Conservation (phyloP, 2,329 filamentous ascomycete genomes). For the Epichloe baconii region DNA sequence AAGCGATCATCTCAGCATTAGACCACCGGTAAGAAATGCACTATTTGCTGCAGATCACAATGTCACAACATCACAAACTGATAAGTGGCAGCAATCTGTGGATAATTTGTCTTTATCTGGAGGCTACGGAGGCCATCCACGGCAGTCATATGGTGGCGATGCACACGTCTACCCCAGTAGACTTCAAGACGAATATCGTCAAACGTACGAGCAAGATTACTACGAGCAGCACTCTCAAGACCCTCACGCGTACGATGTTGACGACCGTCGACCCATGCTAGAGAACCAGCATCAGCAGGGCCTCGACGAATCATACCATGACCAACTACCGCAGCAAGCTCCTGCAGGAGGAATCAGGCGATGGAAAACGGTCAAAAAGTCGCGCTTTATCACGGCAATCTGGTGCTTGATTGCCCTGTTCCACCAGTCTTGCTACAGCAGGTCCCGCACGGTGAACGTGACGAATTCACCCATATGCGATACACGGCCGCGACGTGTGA, state of each 20-base stretch:
- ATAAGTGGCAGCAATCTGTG: constrained; percentile 33
- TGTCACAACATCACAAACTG: not conserved
- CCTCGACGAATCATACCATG: constrained; percentile 27
- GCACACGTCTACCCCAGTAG: constrained; percentile 46
- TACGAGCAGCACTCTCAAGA: constrained; percentile 30
- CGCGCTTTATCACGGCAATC: constrained; percentile 89
- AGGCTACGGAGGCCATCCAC: constrained; percentile 31
- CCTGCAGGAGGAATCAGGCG: constrained; percentile 48
- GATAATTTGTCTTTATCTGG: constrained; percentile 29
- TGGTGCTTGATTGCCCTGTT: constrained; percentile 92
- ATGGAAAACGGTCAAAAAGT: constrained; percentile 99
- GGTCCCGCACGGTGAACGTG: constrained; percentile 79
- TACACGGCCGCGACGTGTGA: constrained; percentile 94
- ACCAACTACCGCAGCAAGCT: constrained; percentile 18
- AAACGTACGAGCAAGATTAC: constrained; percentile 36
- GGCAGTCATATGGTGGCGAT: constrained; percentile 30
- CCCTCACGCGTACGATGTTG: constrained; percentile 48
- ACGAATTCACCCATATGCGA: constrained; percentile 84
- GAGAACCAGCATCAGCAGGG: constrained; percentile 40
- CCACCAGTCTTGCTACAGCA: constrained; percentile 79
- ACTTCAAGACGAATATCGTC: constrained; percentile 40
- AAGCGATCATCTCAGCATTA: constrained; percentile 66
- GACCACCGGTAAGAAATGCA: constrained; percentile 53
- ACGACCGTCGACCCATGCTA: constrained; percentile 67
- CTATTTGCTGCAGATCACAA: constrained; percentile 18